Percentiles rank a stretch among this genome's conserved stretches.
phyloP scores from a whole-genome alignment of 768 basidiomycete genomes.

The Rhizopogon salebrosus region DNA sequence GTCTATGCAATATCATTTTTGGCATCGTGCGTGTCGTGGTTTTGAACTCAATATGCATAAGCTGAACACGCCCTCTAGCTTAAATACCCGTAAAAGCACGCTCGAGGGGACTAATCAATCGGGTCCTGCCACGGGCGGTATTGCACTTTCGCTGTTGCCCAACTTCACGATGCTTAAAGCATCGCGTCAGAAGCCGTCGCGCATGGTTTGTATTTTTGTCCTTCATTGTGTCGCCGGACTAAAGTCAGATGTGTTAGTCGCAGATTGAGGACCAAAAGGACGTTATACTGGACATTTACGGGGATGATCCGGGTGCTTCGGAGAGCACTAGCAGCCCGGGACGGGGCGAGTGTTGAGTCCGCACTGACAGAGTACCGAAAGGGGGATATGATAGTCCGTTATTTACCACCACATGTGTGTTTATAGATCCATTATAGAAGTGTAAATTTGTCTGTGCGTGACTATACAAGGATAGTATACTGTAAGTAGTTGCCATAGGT shows the following conservation, averaged over 20 bases:
- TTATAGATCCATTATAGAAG: too few relatives aligned
- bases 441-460: too few relatives aligned
- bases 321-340: background rate
- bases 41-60: background rate
- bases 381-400: background rate
- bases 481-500: too few relatives aligned
- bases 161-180: background rate
- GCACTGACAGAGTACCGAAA: background rate
- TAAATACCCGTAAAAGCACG: background rate
- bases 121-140: background rate
- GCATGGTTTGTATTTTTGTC: background rate
- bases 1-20: slow-evolving; percentile 15
- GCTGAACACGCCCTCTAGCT: background rate
- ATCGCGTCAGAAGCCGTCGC: background rate
- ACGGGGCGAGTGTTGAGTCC: background rate
- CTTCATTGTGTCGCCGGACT: background rate
- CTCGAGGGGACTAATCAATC: background rate
- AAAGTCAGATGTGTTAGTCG: background rate
- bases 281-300: background rate
- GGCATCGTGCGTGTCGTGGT: slow-evolving; percentile 9
- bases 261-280: background rate
- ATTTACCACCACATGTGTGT: too few relatives aligned
- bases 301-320: background rate
- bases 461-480: too few relatives aligned
- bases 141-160: background rate